phyloP scores from a whole-genome alignment of 1,139 yeast species.

The Geotrichum citri-aurantii region DNA sequence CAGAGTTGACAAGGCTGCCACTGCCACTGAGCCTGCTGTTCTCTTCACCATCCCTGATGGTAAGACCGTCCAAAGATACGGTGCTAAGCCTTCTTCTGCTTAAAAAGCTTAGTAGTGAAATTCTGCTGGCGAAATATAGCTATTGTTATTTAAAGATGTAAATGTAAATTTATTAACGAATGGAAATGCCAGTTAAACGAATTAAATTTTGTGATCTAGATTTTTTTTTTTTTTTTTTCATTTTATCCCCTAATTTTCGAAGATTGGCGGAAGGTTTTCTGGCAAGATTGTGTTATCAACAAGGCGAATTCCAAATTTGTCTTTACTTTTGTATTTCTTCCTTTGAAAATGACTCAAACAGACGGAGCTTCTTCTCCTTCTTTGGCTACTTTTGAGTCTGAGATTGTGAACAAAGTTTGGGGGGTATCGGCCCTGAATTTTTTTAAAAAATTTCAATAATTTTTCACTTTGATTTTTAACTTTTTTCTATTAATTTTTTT shows the following conservation, averaged over 20 bases:
- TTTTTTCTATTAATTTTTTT: too few relatives aligned
- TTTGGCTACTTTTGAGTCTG: too few relatives aligned
- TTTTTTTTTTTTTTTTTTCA: too few relatives aligned
- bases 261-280: too few relatives aligned
- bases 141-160: background rate
- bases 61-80: slow-evolving; percentile 77
- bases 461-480: too few relatives aligned
- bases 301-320: too few relatives aligned
- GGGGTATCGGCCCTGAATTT: too few relatives aligned
- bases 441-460: too few relatives aligned
- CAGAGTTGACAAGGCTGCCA: slow-evolving; percentile 65
- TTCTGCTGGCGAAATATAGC: background rate
- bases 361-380: too few relatives aligned
- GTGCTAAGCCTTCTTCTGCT: slow-evolving; percentile 46
- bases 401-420: too few relatives aligned
- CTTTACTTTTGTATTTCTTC: too few relatives aligned
- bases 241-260: too few relatives aligned
- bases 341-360: background rate
- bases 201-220: background rate
- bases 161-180: background rate
- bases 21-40: slow-evolving; percentile 46
- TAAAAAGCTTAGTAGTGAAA: background rate
- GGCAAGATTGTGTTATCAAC: background rate
- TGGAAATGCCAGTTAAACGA: background rate
- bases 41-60: slow-evolving; percentile 97